Evolutionary conservation across 2,329 filamentous ascomycete genomes (phyloP).

Genomic region (Fusarium chlamydosporum): DNA sequence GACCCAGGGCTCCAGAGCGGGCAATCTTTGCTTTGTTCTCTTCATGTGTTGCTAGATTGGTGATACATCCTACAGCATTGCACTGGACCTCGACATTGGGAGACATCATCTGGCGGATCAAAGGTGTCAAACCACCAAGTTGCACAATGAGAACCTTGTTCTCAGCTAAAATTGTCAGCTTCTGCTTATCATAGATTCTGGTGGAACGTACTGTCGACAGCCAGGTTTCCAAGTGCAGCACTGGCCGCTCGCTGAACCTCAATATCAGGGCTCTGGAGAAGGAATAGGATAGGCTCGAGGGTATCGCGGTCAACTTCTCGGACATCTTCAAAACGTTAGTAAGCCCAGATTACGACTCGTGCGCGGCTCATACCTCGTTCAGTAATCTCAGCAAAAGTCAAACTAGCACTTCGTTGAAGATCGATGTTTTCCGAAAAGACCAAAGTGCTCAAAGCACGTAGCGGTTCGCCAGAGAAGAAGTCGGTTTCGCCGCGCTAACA

Average conservation of each 20-base stretch:
- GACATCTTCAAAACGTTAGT: slow-evolving; percentile 76
- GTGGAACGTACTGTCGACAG: slow-evolving; percentile 85
- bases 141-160: slow-evolving; percentile 98
- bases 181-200: neutral
- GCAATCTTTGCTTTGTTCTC: slow-evolving; percentile 99
- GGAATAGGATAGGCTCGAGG: slow-evolving; percentile 93
- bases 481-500: slow-evolving; percentile 92
- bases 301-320: slow-evolving; percentile 95
- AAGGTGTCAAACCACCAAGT: slow-evolving; percentile 87
- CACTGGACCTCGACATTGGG: slow-evolving; percentile 98
- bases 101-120: slow-evolving; percentile 99
- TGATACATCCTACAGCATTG: slow-evolving; percentile 99
- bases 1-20: slow-evolving; percentile 90
- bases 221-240: slow-evolving; percentile 93
- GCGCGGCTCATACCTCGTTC: slow-evolving; percentile 80
- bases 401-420: slow-evolving; percentile 93
- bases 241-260: slow-evolving; percentile 98
- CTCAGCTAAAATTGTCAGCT: slow-evolving; percentile 77
- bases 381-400: slow-evolving; percentile 99
- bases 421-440: slow-evolving; percentile 99
- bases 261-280: slow-evolving; percentile 94
- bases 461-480: slow-evolving; percentile 96
- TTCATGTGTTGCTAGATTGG: slow-evolving; percentile 96
- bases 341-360: neutral
- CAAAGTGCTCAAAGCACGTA: slow-evolving; percentile 92